Evolutionary conservation across 116 monocot species (phyloP), one percentile per base, ranked within the genome.

Genomic region (Thalassia testudinum): DNA sequence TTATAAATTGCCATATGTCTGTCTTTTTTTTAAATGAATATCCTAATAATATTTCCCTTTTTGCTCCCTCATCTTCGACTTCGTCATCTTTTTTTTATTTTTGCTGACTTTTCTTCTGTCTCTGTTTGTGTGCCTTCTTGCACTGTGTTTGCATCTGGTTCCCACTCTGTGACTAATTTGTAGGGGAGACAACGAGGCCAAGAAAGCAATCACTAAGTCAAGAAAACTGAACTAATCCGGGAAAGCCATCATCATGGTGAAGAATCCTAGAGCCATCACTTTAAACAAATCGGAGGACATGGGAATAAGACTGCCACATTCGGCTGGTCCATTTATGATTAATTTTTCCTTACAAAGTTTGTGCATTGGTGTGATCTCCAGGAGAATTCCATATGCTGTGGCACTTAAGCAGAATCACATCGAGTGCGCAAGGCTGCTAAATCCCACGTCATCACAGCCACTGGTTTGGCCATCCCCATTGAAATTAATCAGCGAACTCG

Each of bases 391-490:
- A 12, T 82, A 77, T 58, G 49, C 49, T 34, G 69, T 82, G 20
- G 77, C 77, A 18, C 22, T 77, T 29, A 82, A 69, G 55, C 47
- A 63, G 42, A 72, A 79, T 5, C 82, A 92, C 28, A 61, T 48
- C 18, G 64, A 42, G 21, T 77, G 82, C 50, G 82, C 82, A 19
- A 73, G 77, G 43, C 66, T 82, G 13, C 50, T 77, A 8, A 67
- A 82, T 57, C 77, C 82, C n/a, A 59, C 73, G 16, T 43, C 77
- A 18, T 60, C 70, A 19, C 70, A 82, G 67, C 77, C 82, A 29
- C 57, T 77, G 4, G 82, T 82, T 16, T 82, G 82, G 82, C 82
- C 82, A 13, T 69, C 77, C 13, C 62, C 82, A 8, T 61, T 82
- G 53, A 82, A 82, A 60, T 77, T 82, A 66, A 77, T 82, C 48